Percentiles rank a stretch among this genome's conserved stretches.
phyloP scores from a whole-genome alignment of 495 filamentous ascomycete genomes.

The Staphylotrichum tortipilum region DNA sequence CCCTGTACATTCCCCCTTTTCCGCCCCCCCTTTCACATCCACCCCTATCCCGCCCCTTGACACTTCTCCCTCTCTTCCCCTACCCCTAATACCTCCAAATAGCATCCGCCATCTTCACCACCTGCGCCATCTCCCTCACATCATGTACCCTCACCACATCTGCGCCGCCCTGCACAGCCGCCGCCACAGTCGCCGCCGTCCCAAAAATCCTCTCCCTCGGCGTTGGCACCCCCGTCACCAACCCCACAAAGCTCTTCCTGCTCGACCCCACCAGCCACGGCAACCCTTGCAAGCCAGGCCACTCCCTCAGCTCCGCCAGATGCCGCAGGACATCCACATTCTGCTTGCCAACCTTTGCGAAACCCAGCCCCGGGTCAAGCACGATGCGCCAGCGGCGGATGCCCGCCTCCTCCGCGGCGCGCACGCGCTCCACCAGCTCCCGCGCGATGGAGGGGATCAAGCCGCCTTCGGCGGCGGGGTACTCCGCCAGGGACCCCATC shows the following conservation, averaged over 20 bases:
- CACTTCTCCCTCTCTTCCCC: no score
- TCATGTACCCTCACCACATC: constrained; percentile 96
- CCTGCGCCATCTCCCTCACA: constrained; percentile 80
- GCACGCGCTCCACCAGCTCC: constrained; percentile 64
- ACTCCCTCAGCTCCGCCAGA: constrained; percentile 52
- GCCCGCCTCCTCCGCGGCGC: constrained; percentile 72
- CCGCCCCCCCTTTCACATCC: no score
- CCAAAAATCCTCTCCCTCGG: constrained; percentile 64
- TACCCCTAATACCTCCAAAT: constrained; percentile 63
- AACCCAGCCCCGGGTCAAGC: constrained; percentile 88
- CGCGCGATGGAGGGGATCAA: constrained; percentile 57
- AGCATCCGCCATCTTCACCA: constrained; percentile 82
- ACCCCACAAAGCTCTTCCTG: constrained; percentile 83
- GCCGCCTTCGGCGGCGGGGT: constrained; percentile 52
- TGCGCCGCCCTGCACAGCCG: constrained; percentile 82
- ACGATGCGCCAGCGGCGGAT: constrained; percentile 89
- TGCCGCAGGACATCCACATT: constrained; percentile 71
- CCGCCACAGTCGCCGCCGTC: constrained; percentile 80
- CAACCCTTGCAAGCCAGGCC: constrained; percentile 57
- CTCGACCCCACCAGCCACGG: constrained; percentile 90
- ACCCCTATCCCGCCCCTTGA: no score
- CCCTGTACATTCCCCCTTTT: no score
- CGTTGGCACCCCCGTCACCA: constrained; percentile 60
- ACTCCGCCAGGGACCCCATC: constrained; percentile 63
- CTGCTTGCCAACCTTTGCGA: constrained; percentile 73